phyloP scores from a whole-genome alignment of 345 rosid genomes.

The Lepidium africanum region DNA sequence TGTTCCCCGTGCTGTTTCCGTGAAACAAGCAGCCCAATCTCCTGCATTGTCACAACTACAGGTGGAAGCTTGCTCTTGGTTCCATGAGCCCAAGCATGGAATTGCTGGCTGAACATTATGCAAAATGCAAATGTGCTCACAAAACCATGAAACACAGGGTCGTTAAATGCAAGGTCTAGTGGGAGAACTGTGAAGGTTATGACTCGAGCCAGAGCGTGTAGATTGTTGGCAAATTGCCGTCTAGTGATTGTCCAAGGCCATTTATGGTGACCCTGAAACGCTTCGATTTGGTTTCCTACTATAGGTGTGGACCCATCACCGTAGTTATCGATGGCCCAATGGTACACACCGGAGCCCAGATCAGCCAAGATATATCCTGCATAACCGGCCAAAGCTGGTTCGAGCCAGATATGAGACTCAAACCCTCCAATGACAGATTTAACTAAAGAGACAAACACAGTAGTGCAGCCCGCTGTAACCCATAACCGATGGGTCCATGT shows the following conservation, averaged over 20 bases:
- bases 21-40: conserved; percentile 60
- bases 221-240: conserved; percentile 80
- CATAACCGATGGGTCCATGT: conserved; percentile 72
- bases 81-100: conserved; percentile 94
- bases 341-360: conserved; percentile 83
- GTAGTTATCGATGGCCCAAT: conserved; percentile 90
- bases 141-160: conserved; percentile 47
- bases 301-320: conserved; percentile 67
- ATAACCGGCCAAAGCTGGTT: conserved; percentile 59
- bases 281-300: conserved; percentile 75
- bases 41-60: conserved; percentile 58
- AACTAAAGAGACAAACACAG: conserved; percentile 47
- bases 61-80: conserved; percentile 80
- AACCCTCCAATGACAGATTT: conserved; percentile 41
- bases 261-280: conserved; percentile 88
- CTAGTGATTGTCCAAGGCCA: conserved; percentile 88
- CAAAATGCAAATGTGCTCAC: conserved; percentile 54
- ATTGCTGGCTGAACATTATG: conserved; percentile 89
- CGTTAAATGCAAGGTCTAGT: conserved; percentile 38
- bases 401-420: conserved; percentile 43
- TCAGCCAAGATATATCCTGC: conserved; percentile 72
- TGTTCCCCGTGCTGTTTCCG: conserved; percentile 61
- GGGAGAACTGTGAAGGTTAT: conserved; percentile 58
- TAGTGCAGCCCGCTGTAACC: conserved; percentile 68
- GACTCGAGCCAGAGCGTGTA: conserved; percentile 60